Conservation (phyloP, 306 rosid species). For the Dalbergia oliveri region DNA sequence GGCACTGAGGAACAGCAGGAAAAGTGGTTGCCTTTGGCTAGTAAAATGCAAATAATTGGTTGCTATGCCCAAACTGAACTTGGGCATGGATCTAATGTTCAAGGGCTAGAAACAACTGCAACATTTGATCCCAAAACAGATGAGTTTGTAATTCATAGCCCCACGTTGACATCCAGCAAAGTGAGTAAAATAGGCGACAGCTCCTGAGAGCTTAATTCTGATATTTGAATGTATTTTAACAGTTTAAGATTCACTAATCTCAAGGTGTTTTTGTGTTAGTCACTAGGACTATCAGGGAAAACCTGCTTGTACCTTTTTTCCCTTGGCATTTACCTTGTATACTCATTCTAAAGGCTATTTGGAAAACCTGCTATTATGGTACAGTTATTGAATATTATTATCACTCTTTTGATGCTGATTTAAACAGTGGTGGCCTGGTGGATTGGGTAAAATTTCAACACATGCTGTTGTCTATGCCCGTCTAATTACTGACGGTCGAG, state of each 20-base stretch:
- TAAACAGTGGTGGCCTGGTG: slow-evolving; percentile 99
- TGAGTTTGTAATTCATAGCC: slow-evolving; percentile 88
- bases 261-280: slow-evolving; percentile 24
- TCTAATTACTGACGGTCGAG: slow-evolving; percentile 73
- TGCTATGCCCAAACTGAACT: slow-evolving; percentile 99
- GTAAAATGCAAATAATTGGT: slow-evolving; percentile 95
- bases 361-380: background rate
- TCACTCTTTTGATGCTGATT: slow-evolving; percentile 45
- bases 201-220: slow-evolving; percentile 21
- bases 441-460: slow-evolving; percentile 91
- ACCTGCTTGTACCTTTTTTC: background rate
- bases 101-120: slow-evolving; percentile 98
- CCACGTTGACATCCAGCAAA: slow-evolving; percentile 94
- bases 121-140: slow-evolving; percentile 92
- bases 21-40: slow-evolving; percentile 90
- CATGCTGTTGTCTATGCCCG: slow-evolving; percentile 89
- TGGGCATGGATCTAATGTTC: slow-evolving; percentile 98
- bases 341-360: slow-evolving; percentile 24
- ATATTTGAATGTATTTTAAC: slow-evolving; percentile 30
- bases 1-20: slow-evolving; percentile 92
- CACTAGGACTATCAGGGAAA: slow-evolving; percentile 7
- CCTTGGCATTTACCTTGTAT: slow-evolving; percentile 20
- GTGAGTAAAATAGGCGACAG: slow-evolving; percentile 61
- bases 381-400: slow-evolving; percentile 35
- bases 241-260: slow-evolving; percentile 27